Evolutionary conservation across 331 rosid species (phyloP), one percentile per base, ranked within the genome.

Genomic region (Saraca asoca): DNA sequence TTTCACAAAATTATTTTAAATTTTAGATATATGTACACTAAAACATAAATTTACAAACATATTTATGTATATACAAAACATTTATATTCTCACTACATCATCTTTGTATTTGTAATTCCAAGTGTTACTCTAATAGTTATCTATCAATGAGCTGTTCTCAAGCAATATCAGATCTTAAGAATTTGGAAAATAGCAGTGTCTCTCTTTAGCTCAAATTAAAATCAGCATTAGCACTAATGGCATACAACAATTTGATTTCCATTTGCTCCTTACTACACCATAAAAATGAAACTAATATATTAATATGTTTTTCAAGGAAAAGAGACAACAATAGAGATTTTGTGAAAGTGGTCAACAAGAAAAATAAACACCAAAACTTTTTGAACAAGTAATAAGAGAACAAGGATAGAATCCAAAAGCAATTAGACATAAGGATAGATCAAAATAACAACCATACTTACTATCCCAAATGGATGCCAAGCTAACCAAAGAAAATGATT

Each of bases 211-310:
- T 89, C 87, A 92, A 83, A 82, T 92, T 95, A 70, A 93, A 93
- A 58, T 96, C 98, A 31, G 94, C 98, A 72, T 93, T 95, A 12
- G 96, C 89, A 73, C 78, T 93, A 71, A 93, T 90, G 59, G 91
- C 96, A 54, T 93, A 93, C 43, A 93, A 63, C 79, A 93, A 75
- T 86, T 93, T 93, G 39, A 75, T 82, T 85, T 88, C 95, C 75
- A 93, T 31, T 48, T 93, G 96, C 82, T 89, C 96, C 73, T 87
- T 93, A 71, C 96, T 93, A 93, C 85, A 80, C 18, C 19, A 29
- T 11, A 10, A 55, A 24, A 7, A 43, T n/a, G 48, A 43, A 17
- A 39, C 33, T 34, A n/a, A n/a, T 17, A 54, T 15, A 52, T 62
- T 18, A 48, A 54, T 31, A 37, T 35, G 58, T 64, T 51, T 12